phyloP scores from a whole-genome alignment of 2,329 filamentous ascomycete genomes.

The Alternaria dauci region DNA sequence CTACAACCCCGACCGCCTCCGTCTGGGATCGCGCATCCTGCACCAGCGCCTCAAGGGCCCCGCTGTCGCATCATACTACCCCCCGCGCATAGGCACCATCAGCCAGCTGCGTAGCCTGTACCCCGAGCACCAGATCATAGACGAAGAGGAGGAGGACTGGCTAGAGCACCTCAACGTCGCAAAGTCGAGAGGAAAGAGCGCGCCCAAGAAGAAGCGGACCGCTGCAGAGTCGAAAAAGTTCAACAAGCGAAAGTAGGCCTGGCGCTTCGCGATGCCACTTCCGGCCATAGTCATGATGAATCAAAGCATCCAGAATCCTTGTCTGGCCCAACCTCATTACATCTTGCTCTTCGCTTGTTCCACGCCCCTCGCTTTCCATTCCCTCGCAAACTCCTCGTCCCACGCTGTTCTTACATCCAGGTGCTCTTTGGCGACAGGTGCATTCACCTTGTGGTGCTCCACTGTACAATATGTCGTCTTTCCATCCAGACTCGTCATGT shows the following conservation, averaged over 20 bases:
- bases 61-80: slow-evolving; percentile 86
- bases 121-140: slow-evolving; percentile 71
- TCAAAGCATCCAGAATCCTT: slow-evolving; percentile 20
- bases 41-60: slow-evolving; percentile 89
- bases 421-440: slow-evolving; percentile 54
- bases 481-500: slow-evolving; percentile 60
- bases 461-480: slow-evolving; percentile 59
- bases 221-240: slow-evolving; percentile 58
- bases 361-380: slow-evolving; percentile 29
- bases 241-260: slow-evolving; percentile 55
- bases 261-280: background rate
- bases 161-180: slow-evolving; percentile 69
- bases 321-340: slow-evolving; percentile 10
- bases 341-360: slow-evolving; percentile 30
- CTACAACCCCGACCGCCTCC: slow-evolving; percentile 83
- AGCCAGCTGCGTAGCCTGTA: slow-evolving; percentile 77
- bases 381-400: slow-evolving; percentile 55
- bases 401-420: slow-evolving; percentile 51
- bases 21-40: slow-evolving; percentile 90
- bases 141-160: slow-evolving; percentile 82
- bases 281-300: background rate
- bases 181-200: slow-evolving; percentile 76
- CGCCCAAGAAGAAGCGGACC: slow-evolving; percentile 87
- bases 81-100: slow-evolving; percentile 74
- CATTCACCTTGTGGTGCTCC: slow-evolving; percentile 63